phyloP scores from a whole-genome alignment of 2,329 filamentous ascomycete genomes.

The Hypoxylon sp. region DNA sequence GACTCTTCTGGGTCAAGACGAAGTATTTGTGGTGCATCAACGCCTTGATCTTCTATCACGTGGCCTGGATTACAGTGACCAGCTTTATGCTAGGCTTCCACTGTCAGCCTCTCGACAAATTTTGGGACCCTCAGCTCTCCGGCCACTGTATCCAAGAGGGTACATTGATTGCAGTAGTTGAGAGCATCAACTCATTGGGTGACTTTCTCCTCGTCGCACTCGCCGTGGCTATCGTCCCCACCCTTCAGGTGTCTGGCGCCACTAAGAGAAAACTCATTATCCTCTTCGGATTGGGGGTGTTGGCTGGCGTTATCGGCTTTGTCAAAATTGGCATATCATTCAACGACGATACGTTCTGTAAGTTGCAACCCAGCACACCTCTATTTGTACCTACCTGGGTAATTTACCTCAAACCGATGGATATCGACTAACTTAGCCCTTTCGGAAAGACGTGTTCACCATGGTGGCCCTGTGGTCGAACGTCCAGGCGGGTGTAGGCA shows the following conservation, averaged over 20 bases:
- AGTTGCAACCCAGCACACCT: neutral
- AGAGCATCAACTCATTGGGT: neutral
- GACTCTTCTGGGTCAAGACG: neutral
- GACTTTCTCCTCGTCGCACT: constrained; percentile 2
- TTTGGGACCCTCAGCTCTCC: neutral
- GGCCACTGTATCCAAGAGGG: constrained; percentile 5
- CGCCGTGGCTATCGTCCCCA: neutral
- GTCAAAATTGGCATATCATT: constrained; percentile 3
- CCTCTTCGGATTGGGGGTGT: constrained; percentile 1
- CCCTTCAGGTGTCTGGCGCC: neutral
- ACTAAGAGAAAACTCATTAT: neutral
- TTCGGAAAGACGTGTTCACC: constrained; percentile 8
- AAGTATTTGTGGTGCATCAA: neutral
- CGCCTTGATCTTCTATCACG: neutral
- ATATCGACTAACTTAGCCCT: neutral
- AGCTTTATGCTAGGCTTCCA: neutral
- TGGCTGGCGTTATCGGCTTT: constrained; percentile 5
- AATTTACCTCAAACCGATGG: neutral
- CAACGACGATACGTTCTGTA: constrained; percentile 6
- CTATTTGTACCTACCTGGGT: no score
- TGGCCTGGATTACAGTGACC: neutral
- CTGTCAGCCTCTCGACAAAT: neutral
- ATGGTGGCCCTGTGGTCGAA: constrained; percentile 10
- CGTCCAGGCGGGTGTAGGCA: constrained; percentile 7
- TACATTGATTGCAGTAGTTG: neutral